Evolutionary conservation across 257 asterid species (phyloP), one percentile per base, ranked within the genome.

Genomic region (Ilex aquifolium): DNA sequence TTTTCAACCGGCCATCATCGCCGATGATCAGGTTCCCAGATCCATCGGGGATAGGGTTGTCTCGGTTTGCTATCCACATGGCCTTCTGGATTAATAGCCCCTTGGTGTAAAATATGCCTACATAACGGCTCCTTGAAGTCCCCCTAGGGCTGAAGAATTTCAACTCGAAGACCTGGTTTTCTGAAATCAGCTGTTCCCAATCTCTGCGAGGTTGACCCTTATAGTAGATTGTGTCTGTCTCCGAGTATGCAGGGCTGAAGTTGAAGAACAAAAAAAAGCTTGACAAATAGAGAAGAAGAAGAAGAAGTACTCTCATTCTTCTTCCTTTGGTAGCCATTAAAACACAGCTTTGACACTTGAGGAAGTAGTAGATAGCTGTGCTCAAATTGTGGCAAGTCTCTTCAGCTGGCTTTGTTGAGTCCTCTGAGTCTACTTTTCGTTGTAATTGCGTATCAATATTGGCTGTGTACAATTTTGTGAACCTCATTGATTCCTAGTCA

Each of bases 21-120:
- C 54, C 67, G 2, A 77, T 54, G 63, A 62, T 44, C 30, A 77
- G 76, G 32, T 16, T 56, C 59, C 27, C 74, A 1, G 69, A 65
- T 50, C 65, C 46, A 59, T 70, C 73, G 2, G 70, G 31, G 17
- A 54, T 46, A 1, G 76, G 82, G 36, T 31, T 46, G 53, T 69
- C 61, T 36, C 78, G 56, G 53, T 72, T 77, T 66, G 73, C 82
- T 10, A 72, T 66, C 82, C 82, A 77, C 44, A 72, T 39, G 3
- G 78, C 48, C 13, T 11, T 60, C 55, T 30, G 46, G 51, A 1
- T 0, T 6, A 57, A 30, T 21, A 0, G 27, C 27, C 27, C 27
- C 27, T 21, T 21, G 27, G 0, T 31, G 64, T 57, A 59, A 58
- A 73, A 66, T 67, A 77, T 69, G 42, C 13, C 50, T 13, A 44